Percentiles rank a stretch among this genome's conserved stretches.
These are phyloP conservation scores for Spergularia bocconei DNA, from an alignment of 148 eudicot genomes.

Conservation along the genomic window DNA sequence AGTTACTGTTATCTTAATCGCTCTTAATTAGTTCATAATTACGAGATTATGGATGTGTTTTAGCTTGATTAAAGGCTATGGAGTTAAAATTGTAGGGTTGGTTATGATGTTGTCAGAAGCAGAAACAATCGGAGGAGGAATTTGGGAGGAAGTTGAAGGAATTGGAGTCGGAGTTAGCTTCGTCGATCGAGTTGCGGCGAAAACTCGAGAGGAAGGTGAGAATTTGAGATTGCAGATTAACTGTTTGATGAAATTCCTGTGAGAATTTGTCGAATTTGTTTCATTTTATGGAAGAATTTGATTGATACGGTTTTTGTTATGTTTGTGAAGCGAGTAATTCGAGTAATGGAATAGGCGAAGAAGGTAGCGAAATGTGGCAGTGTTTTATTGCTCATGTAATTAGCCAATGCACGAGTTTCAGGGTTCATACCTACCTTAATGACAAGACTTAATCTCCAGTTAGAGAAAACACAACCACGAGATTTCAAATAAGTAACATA, in stretches of 20 bases:
- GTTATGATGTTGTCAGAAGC: constrained; percentile 27
- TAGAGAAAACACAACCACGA: no score
- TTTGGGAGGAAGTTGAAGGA: constrained; percentile 35
- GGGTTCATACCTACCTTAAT: no score
- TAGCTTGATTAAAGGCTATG: neutral
- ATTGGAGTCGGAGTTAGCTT: constrained; percentile 40
- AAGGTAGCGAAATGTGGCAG: neutral
- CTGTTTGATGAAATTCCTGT: constrained; percentile 28
- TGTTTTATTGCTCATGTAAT: no score
- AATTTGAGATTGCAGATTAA: neutral
- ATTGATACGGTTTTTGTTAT: neutral
- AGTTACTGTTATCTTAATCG: neutral
- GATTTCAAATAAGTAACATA: no score
- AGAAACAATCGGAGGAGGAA: constrained; percentile 46
- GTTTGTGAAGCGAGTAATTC: neutral
- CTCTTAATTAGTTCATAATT: neutral
- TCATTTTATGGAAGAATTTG: no score
- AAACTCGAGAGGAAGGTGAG: constrained; percentile 49
- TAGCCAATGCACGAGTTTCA: no score
- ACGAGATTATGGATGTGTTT: neutral
- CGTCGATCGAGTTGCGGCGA: constrained; percentile 35
- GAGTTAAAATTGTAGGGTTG: neutral
- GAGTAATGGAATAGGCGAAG: neutral
- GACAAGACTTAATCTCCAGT: no score
- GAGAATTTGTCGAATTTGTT: constrained; percentile 9